Percentiles rank a stretch among this genome's conserved stretches.
Conservation (phyloP, 352 stramenopile species). For the Phytopythium helicoides region DNA sequence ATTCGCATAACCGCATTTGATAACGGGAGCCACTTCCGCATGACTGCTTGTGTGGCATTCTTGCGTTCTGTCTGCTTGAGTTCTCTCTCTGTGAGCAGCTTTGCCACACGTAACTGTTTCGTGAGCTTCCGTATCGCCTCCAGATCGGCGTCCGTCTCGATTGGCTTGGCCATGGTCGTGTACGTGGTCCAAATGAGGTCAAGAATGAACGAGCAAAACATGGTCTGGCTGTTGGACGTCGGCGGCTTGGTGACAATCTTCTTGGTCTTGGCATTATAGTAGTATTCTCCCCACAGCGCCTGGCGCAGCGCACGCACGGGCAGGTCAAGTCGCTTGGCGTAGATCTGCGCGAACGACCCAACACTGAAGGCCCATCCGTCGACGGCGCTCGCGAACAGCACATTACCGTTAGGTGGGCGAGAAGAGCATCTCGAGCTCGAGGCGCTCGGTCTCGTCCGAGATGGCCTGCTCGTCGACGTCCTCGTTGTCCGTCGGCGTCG, state of each 20-base stretch:
- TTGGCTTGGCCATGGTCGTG: constrained; percentile 43
- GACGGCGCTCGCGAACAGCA: constrained; percentile 91
- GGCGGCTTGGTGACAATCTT: constrained; percentile 85
- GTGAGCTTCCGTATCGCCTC: constrained; percentile 61
- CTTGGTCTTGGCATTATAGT: constrained; percentile 89
- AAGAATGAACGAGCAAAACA: constrained; percentile 93
- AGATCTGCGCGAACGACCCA: constrained; percentile 70
- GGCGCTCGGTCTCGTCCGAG: constrained; percentile 56
- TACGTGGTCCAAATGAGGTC: constrained; percentile 91
- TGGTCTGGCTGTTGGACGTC: constrained; percentile 68
- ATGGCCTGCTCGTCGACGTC: constrained; percentile 50
- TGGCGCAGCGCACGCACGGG: constrained; percentile 61
- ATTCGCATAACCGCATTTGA: constrained; percentile 86
- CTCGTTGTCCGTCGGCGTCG: constrained; percentile 12
- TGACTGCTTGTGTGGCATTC: constrained; percentile 59
- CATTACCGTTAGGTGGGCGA: constrained; percentile 87
- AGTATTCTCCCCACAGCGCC: constrained; percentile 91
- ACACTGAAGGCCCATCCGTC: constrained; percentile 94
- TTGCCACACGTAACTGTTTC: constrained; percentile 61
- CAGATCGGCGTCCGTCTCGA: constrained; percentile 46
- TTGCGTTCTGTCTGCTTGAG: constrained; percentile 70
- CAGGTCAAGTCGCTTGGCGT: constrained; percentile 70
- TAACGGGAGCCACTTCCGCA: constrained; percentile 91
- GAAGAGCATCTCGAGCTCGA: constrained; percentile 83
- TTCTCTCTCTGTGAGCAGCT: constrained; percentile 65